Base-by-base conservation (phyloP, 352 stramenopile genomes). In the Globisporangium orthogonon region DNA sequence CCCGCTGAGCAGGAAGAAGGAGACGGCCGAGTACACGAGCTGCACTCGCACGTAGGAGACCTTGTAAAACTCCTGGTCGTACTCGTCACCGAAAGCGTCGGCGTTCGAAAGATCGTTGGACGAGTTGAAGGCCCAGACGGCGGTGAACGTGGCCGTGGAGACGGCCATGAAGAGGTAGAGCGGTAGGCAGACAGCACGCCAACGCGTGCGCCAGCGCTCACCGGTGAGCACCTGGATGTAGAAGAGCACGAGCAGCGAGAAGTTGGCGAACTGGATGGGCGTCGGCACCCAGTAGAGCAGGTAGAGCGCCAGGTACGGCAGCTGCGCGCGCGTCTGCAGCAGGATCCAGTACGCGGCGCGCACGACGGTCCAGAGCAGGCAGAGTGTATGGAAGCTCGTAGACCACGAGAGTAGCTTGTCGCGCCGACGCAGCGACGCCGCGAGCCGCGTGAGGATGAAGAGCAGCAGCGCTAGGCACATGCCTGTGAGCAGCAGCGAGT, bases 201-300 rank as follows among this genome's bases (percentile, higher is more conserved):
- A 94, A 47, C 68, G 74, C 47, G 71, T 69, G 50, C 74, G 71
- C 84, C 84, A 94, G 53, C 80, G 71, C 50, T 78, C 75, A 28
- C 82, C 84, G 37, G 84, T 91, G 61, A 94, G 72, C 37, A 94
- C 84, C 68, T 94, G 84, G 45, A 94, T 91, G 73, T 94, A 94
- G 61, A 94, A 94, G 35, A 94, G 80, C 44, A 94, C 77, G 35
- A 94, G 76, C 47, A 94, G 73, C 62, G 84, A 91, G 57, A 94
- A 94, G 65, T 91, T 94, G 76, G 84, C 84, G 64, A 94, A 94
- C 69, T 94, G 84, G 66, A 94, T 88, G 35, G 84, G 82, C 47
- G 82, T 94, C 3, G 84, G 84, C 39, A 87, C 76, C 84, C 84
- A 94, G 70, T 94, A 94, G 46, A 94, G 73, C 60, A 94, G 62